Conservation (phyloP, 2,329 filamentous ascomycete genomes). For the Hymenoscyphus linearis region DNA sequence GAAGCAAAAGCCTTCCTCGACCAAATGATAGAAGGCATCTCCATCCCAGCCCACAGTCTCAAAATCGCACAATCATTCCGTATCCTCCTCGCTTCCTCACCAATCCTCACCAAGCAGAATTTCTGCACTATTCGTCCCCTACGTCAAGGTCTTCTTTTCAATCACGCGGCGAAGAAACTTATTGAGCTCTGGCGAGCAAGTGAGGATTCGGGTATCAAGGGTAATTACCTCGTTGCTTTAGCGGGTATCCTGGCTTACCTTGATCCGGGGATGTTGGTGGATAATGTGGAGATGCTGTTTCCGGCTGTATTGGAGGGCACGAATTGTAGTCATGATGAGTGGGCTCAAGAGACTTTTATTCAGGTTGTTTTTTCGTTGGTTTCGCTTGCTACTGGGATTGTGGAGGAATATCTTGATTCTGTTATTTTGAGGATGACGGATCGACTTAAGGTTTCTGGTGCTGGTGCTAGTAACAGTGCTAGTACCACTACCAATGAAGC, state of each 20-base stretch:
- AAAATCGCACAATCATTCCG: slow-evolving; percentile 27
- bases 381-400: slow-evolving; percentile 14
- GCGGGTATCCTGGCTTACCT: slow-evolving; percentile 25
- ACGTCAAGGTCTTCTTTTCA: slow-evolving; percentile 22
- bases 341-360: slow-evolving; percentile 23
- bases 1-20: slow-evolving; percentile 13
- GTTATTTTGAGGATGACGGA: slow-evolving; percentile 29
- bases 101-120: slow-evolving; percentile 27
- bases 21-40: slow-evolving; percentile 23
- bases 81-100: slow-evolving; percentile 25
- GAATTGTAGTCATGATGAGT: slow-evolving; percentile 22
- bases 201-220: slow-evolving; percentile 12
- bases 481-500: too few species aligned
- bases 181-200: slow-evolving; percentile 15
- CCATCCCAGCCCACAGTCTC: slow-evolving; percentile 12
- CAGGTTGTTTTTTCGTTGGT: slow-evolving; percentile 21
- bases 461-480: too few species aligned
- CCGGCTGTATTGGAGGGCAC: slow-evolving; percentile 26
- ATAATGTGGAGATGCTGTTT: slow-evolving; percentile 17
- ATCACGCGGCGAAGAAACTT: slow-evolving; percentile 14
- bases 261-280: slow-evolving; percentile 13
- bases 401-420: slow-evolving; percentile 26
- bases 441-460: slow-evolving; percentile 17
- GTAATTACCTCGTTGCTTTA: slow-evolving; percentile 28
- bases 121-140: slow-evolving; percentile 27